These are phyloP conservation scores for Globisporangium nagaii DNA, from an alignment of 352 stramenopile species.

Conservation along the genomic window DNA sequence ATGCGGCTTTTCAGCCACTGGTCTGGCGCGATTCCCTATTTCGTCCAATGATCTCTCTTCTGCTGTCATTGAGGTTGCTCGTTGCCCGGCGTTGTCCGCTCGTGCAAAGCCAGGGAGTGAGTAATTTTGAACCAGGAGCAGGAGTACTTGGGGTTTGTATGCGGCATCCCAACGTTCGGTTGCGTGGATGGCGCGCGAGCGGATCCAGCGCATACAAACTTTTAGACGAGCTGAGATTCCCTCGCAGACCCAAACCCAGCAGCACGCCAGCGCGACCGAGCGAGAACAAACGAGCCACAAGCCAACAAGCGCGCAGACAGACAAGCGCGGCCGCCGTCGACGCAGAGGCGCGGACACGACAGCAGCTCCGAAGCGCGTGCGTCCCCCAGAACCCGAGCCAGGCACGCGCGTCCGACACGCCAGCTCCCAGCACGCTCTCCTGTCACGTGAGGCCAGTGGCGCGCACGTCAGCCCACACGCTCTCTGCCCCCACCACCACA, in stretches of 20 bases:
- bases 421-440: neutral
- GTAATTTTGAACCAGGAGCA: neutral
- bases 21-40: neutral
- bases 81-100: neutral
- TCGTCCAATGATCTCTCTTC: neutral
- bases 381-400: neutral
- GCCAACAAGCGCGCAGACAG: constrained; percentile 5
- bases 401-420: constrained; percentile 1
- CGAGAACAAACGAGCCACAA: neutral
- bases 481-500: neutral
- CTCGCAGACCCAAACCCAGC: neutral
- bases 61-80: neutral
- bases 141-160: neutral
- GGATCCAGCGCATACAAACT: constrained; percentile 7
- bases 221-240: neutral
- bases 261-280: neutral
- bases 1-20: too few relatives aligned
- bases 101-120: constrained; percentile 1
- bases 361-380: too few relatives aligned
- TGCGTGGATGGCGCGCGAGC: constrained; percentile 2
- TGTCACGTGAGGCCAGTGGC: neutral
- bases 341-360: neutral
- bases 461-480: neutral
- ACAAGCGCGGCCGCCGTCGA: neutral
- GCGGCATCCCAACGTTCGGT: neutral